Base-by-base conservation (phyloP, 2,329 filamentous ascomycete genomes). In the Meredithiella fracta region DNA sequence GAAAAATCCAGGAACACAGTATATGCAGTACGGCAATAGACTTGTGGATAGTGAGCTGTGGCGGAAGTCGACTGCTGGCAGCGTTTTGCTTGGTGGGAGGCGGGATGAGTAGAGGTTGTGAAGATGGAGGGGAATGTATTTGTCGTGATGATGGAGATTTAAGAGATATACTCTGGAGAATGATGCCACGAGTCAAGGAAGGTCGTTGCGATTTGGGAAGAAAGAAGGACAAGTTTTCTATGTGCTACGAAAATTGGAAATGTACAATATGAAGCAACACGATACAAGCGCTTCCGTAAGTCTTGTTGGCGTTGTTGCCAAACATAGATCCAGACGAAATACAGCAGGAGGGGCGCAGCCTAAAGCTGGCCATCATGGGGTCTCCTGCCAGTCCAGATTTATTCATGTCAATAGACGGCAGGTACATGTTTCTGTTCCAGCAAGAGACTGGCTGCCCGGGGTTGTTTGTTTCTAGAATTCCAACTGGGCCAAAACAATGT, bases 1-100 rank as follows among this genome's bases (percentile, higher is more conserved):
- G 31, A 52, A 52, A 52, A 52, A 34, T 38, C n/a, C 50, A 52
- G 50, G 31, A 52, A 52, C 50, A 52, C 29, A 52, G 4, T 25
- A 20, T 52, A 52, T 15, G 50, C 34, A 52, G 22, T 49, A 49
- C 44, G 22, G 44, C 25, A 22, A 49, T 25, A 7, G 25, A 49
- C 11, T 49, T 26, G 17, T 49, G 44, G n/a, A 15, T 49, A 17
- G 44, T n/a, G 44, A 5, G 44, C 15, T 23, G 20, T n/a, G 22
- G 17, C 8, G 44, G 44, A 11, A 26, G 42, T 49, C 11, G 44
- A n/a, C 44, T 29, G 44, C 44, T 49, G 11, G 44, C 44, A 49
- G 44, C 44, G 29, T 34, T 47, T 49, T 15, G 44, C 44, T 49
- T 49, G 20, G 44, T 26, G 20, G 29, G 29, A 34, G 11, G 29